Percentiles rank a stretch among this genome's conserved stretches.
phyloP scores from a whole-genome alignment of 2,329 filamentous ascomycete species.

The Cyanodermella asteris region DNA sequence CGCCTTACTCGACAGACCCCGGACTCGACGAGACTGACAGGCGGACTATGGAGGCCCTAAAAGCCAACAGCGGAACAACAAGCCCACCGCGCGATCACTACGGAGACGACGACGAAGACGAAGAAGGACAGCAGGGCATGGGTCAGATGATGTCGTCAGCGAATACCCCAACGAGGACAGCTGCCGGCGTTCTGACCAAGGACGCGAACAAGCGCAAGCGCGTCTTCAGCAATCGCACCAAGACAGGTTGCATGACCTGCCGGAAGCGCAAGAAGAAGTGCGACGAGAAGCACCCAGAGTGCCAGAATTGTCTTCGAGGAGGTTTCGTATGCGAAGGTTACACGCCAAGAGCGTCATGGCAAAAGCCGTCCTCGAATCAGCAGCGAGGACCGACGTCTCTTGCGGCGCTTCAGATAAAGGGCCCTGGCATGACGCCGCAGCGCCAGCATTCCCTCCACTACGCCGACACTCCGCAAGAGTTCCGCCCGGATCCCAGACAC shows the following conservation, averaged over 20 bases:
- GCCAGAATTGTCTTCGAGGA: slow-evolving; percentile 82
- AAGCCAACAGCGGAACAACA: slow-evolving; percentile 42
- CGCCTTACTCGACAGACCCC: too few relatives aligned
- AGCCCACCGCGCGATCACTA: too few relatives aligned
- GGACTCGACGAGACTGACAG: slow-evolving; percentile 6
- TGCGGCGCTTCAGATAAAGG: slow-evolving; percentile 16
- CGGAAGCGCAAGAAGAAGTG: slow-evolving; percentile 92
- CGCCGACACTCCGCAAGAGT: too few relatives aligned
- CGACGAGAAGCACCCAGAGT: slow-evolving; percentile 80
- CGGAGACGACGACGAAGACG: too few relatives aligned
- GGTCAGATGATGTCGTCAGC: slow-evolving; percentile 8
- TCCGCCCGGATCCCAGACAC: too few relatives aligned
- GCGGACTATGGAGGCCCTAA: slow-evolving; percentile 45
- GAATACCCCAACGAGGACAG: slow-evolving; percentile 8
- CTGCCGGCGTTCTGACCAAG: too few relatives aligned
- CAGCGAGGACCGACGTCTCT: too few relatives aligned
- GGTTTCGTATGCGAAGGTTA: slow-evolving; percentile 87
- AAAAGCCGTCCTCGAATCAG: slow-evolving; percentile 40
- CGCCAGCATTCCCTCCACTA: too few relatives aligned
- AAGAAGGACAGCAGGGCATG: too few relatives aligned
- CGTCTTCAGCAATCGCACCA: slow-evolving; percentile 78
- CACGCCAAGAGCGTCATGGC: slow-evolving; percentile 54
- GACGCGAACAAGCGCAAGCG: slow-evolving; percentile 23
- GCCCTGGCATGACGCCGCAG: too few relatives aligned
- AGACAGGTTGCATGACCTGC: slow-evolving; percentile 88